phyloP scores from a whole-genome alignment of 345 rosid genomes.

The Carallia brachiata region DNA sequence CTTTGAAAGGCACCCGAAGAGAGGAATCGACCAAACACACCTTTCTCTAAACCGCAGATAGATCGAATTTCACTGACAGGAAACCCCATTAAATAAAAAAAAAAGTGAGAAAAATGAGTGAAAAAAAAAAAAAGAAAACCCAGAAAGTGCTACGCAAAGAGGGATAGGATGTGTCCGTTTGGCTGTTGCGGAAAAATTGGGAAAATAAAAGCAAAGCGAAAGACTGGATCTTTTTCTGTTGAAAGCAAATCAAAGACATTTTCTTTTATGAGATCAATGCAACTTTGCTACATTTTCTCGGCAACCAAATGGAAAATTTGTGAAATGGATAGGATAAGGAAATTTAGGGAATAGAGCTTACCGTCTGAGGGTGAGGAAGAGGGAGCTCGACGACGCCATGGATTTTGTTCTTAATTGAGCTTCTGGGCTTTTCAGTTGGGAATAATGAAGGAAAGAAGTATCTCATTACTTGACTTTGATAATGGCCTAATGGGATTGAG shows the following conservation, averaged over 20 bases:
- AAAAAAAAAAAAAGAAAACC: background rate
- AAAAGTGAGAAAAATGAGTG: background rate
- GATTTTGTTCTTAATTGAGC: background rate
- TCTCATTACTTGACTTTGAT: too few relatives aligned
- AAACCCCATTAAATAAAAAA: background rate
- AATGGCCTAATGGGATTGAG: too few relatives aligned
- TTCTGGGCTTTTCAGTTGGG: background rate
- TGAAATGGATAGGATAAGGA: background rate
- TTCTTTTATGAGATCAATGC: too few relatives aligned
- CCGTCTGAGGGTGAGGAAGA: conserved; percentile 6
- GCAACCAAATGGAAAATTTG: background rate
- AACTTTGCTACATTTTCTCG: background rate
- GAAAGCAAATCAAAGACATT: background rate
- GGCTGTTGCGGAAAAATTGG: too few relatives aligned
- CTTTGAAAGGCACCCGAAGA: conserved; percentile 35
- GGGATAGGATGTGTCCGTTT: too few relatives aligned
- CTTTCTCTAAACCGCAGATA: conserved; percentile 2
- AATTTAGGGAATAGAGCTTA: background rate
- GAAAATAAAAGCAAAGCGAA: too few relatives aligned
- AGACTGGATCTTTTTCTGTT: background rate
- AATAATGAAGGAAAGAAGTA: too few relatives aligned
- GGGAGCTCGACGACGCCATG: conserved; percentile 16
- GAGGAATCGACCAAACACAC: conserved; percentile 13
- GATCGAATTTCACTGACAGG: conserved; percentile 5
- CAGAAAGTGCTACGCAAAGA: too few relatives aligned